A percentile compares a stretch with the other conserved stretches of the same genome.
Conservation (phyloP, 2,329 filamentous ascomycete species). For the Colletotrichum sp. region DNA sequence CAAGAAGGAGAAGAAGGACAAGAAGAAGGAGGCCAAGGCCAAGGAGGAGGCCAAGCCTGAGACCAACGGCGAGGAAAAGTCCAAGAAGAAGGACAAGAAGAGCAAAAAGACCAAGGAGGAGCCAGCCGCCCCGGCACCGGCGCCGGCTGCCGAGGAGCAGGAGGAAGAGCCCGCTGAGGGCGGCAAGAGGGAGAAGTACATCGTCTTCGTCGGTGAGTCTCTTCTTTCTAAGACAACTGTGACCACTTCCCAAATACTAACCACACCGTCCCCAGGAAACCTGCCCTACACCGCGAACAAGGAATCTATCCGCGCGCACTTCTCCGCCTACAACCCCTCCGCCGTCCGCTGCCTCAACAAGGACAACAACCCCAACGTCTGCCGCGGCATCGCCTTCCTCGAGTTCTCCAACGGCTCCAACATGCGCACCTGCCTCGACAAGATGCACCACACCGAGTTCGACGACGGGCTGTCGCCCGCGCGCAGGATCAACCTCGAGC, state of each 20-base stretch:
- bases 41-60: constrained; percentile 40
- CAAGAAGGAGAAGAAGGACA: constrained; percentile 23
- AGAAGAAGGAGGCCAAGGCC: constrained; percentile 31
- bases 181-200: constrained; percentile 64
- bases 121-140: constrained; percentile 21
- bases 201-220: constrained; percentile 72
- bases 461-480: constrained; percentile 57
- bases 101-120: constrained; percentile 41
- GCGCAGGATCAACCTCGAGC: constrained; percentile 88
- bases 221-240: neutral
- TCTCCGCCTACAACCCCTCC: constrained; percentile 74
- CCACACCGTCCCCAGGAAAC: constrained; percentile 63
- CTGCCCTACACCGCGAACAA: constrained; percentile 84
- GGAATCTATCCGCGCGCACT: constrained; percentile 74
- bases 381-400: constrained; percentile 83
- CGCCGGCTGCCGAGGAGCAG: neutral
- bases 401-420: constrained; percentile 87
- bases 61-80: constrained; percentile 28
- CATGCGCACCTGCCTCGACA: constrained; percentile 91
- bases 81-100: constrained; percentile 25
- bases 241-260: neutral
- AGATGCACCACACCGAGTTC: constrained; percentile 88
- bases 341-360: constrained; percentile 77
- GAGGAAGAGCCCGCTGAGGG: constrained; percentile 11
- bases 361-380: constrained; percentile 64